These are phyloP conservation scores for Pyrenophora graminea DNA, from an alignment of 2,329 filamentous ascomycete genomes.

Conservation along the genomic window DNA sequence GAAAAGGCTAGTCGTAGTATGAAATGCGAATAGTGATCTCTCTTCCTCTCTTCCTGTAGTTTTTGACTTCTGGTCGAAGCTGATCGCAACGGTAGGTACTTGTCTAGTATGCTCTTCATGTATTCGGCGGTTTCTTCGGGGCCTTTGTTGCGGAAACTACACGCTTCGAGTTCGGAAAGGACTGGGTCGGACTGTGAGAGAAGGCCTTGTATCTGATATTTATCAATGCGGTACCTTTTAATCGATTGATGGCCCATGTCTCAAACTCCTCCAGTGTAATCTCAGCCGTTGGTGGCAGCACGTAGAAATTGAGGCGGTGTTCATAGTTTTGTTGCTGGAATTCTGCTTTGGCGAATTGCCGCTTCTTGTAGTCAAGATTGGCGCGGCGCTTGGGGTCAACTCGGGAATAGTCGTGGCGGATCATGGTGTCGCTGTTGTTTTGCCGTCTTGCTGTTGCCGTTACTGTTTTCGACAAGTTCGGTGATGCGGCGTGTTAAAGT, in stretches of 20 bases:
- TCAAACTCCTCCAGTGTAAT: constrained; percentile 97
- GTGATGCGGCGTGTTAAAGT: constrained; percentile 19
- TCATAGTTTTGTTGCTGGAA: constrained; percentile 81
- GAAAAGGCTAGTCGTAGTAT: constrained; percentile 93
- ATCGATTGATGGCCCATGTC: constrained; percentile 93
- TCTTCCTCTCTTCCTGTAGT: constrained; percentile 76
- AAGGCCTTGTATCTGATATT: accelerated
- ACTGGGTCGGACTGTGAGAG: constrained; percentile 55
- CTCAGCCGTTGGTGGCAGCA: constrained; percentile 83
- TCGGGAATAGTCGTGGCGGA: constrained; percentile 48
- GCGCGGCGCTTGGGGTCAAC: constrained; percentile 74
- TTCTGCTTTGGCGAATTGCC: constrained; percentile 77
- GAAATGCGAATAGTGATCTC: constrained; percentile 97
- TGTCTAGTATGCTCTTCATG: constrained; percentile 84
- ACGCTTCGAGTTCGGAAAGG: constrained; percentile 87
- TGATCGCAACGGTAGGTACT: constrained; percentile 79
- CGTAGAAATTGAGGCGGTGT: constrained; percentile 90
- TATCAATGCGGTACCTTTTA: constrained; percentile 63
- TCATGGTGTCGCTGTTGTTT: constrained; percentile 29
- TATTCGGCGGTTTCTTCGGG: constrained; percentile 80
- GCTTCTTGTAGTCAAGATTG: constrained; percentile 77
- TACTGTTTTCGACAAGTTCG: constrained; percentile 10
- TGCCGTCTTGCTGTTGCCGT: too few relatives aligned
- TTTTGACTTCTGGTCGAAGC: constrained; percentile 67
- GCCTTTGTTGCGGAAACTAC: constrained; percentile 89